Evolutionary conservation across 2,329 filamentous ascomycete genomes (phyloP), one percentile per base, ranked within the genome.

Genomic region (Hortaea werneckii): DNA sequence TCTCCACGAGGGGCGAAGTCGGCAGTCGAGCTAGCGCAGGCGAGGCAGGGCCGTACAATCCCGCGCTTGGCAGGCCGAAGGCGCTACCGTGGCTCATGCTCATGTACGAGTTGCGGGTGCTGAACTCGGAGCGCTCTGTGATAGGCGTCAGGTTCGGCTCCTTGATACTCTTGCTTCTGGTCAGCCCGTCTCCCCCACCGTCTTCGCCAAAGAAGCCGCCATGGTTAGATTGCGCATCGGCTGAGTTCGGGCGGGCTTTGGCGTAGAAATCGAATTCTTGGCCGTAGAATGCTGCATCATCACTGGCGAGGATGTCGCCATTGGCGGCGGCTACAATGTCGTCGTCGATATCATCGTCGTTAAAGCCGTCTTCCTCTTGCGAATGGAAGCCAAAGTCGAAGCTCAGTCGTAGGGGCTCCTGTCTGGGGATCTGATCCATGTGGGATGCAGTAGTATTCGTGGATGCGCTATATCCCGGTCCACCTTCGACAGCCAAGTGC

Each of bases 201-300:
- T 83, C 80, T 0, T 85, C 79, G 1, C 87, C 87, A 60, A 96
- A 96, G 66, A 87, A 95, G 13, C 92, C 92, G 28, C 92, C 92
- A 55, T 87, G 85, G 10, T 80, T 76, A 55, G 83, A 85, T 35
- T 73, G 68, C 5, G 72, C 67, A 35, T 70, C 69, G 29, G 68
- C 70, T 13, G 59, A 55, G 29, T 71, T 73, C 40, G 59, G 56
- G 27, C 63, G 66, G 0, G 65, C 61, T 39, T 66, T 62, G 8
- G 89, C 87, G 63, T 95, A 98, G 64, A 98, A 98, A 0, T 88
- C 89, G 60, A 98, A 98, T 63, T 98, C 92, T 55, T 88, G 83
- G 0, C 92, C 92, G 60, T 98, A 98, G 70, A 92, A 94, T 0
- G 87, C 90, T 52, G 95, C 90, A 5, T 83, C 83, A 59, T 98